These are phyloP conservation scores for Chaetothyriales sp. DNA, from an alignment of 2,329 filamentous ascomycete genomes.

Conservation along the genomic window DNA sequence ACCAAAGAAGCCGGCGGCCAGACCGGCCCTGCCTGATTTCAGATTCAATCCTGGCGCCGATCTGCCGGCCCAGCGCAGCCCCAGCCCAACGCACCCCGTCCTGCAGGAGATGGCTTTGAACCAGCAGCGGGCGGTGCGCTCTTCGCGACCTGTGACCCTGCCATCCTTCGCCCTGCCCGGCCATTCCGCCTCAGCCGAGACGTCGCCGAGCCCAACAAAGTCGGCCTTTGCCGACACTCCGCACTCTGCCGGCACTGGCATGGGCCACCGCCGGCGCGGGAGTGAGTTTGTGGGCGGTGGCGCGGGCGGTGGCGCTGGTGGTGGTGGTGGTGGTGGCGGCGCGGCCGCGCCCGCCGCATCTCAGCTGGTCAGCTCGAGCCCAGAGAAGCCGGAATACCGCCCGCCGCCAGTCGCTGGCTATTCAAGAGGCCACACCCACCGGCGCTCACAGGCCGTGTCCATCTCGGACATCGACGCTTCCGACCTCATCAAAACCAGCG, in stretches of 20 bases:
- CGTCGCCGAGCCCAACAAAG: conserved; percentile 18
- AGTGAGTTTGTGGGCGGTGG: conserved; percentile 72
- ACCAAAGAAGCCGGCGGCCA: conserved; percentile 3
- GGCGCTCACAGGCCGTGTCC: conserved; percentile 69
- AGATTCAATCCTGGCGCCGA: conserved; percentile 19
- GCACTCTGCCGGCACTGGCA: conserved; percentile 1
- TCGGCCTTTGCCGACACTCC: conserved; percentile 7
- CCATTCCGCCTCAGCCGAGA: conserved; percentile 5
- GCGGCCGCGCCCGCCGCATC: conserved; percentile 22
- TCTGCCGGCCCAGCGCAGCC: conserved; percentile 9
- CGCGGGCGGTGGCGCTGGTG: conserved; percentile 18
- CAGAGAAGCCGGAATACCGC: conserved; percentile 22
- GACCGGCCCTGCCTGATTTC: conserved; percentile 16
- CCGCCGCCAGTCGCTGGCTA: conserved; percentile 33
- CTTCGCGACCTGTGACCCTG: conserved; percentile 15
- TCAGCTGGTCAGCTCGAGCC: conserved; percentile 27
- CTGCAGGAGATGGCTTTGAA: conserved; percentile 20
- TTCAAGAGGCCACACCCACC: conserved; percentile 60
- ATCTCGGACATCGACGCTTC: conserved; percentile 57
- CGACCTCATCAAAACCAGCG: conserved; percentile 49
- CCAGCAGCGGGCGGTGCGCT: conserved; percentile 15
- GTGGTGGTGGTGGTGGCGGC: conserved; percentile 5
- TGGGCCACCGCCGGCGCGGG: conserved; percentile 58
- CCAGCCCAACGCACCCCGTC: conserved; percentile 18
- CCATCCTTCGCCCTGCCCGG: conserved; percentile 18